Base-by-base conservation (phyloP, 169 alveolate species). In the Eimeria brunetti region DNA sequence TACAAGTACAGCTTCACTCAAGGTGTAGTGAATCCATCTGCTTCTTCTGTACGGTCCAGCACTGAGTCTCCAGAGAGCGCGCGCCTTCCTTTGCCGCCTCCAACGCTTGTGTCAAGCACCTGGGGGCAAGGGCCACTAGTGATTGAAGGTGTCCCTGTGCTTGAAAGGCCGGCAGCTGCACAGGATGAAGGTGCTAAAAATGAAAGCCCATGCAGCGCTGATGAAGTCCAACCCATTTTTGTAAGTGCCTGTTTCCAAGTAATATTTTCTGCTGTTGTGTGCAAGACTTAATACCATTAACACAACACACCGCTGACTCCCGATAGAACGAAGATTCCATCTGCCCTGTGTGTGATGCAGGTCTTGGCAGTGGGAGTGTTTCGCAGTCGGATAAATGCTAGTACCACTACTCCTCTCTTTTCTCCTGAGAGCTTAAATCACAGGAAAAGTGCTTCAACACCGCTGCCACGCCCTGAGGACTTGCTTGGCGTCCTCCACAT, bases 81-180 rank as follows among this genome's bases (percentile, higher is more conserved):
- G 58, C 30, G 33, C 46, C 80, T 20, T 38, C 80, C 78, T 33
- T 36, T 85, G 80, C 78, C 91, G 41, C 60, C 91, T 78, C 91
- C 91, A 60, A 85, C 53, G 78, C 91, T 56, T 60, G 80, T 85
- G 75, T 85, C 91, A 16, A 85, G 91, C 91, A 36, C 91, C 20
- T 85, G 91, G 91, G 91, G 91, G 53, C 91, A 60, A 33, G 91
- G 91, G 78, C 91, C 91, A 46, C 91, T 85, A 46, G 91, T 85
- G 7, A 85, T 85, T 85, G 91, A 85, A 18, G 91, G 91, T 8
- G 91, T 85, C 30, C 75, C 91, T 60, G 78, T 85, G 5, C 78
- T 36, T 85, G 78, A 85, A 60, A 36, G 78, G 91, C 91, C 22
- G 18, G 46, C 78, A 20, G 16, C 16, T 60, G 71, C 41, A 38